Evolutionary conservation across 176 grass and related monocot species (phyloP).

Genomic region (Oryza longistaminata): DNA sequence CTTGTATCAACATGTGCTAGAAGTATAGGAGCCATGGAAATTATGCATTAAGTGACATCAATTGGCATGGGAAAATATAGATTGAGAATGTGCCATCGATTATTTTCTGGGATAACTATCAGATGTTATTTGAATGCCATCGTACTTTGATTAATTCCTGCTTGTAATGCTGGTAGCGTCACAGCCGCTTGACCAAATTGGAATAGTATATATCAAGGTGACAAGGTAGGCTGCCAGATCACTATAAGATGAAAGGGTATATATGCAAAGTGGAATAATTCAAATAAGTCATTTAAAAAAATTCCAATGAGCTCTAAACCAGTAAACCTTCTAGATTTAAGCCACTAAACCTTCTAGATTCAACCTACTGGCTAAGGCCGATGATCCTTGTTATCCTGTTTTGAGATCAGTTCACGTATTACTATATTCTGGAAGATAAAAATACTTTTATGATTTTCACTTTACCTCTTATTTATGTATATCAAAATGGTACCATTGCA

Average conservation of each 20-base stretch:
- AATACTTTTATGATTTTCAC: neutral
- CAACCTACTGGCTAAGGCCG: neutral
- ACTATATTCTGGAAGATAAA: neutral
- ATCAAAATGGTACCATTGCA: constrained; percentile 29
- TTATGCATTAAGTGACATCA: neutral
- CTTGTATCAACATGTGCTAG: constrained; percentile 10
- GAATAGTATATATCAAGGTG: constrained; percentile 10
- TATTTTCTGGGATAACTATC: neutral
- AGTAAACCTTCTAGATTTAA: neutral
- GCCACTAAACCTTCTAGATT: neutral
- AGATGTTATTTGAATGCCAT: no score
- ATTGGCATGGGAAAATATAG: neutral
- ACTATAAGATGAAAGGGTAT: neutral
- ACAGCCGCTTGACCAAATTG: neutral
- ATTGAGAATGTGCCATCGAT: neutral
- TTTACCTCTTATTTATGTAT: constrained; percentile 8
- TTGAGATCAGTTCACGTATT: neutral
- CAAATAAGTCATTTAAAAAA: neutral
- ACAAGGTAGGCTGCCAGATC: neutral
- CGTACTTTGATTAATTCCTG: neutral
- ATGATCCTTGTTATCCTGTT: neutral
- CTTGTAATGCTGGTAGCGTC: neutral
- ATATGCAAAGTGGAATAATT: neutral
- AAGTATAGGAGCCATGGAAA: neutral
- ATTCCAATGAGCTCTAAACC: neutral